Conservation (phyloP, 2,329 filamentous ascomycete genomes). For the Stromatinia cepivora region DNA sequence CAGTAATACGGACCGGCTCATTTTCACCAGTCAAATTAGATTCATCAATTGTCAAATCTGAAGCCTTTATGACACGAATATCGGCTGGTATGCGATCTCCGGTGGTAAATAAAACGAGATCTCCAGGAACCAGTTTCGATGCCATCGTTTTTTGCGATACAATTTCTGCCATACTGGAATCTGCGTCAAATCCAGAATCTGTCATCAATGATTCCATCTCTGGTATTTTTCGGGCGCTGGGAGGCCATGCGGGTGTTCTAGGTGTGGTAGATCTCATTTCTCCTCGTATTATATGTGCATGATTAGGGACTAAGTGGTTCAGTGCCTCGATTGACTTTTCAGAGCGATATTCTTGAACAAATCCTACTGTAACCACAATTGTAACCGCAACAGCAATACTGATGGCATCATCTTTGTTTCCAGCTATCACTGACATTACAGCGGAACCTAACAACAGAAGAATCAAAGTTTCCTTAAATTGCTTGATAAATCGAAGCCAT, state of each 20-base stretch:
- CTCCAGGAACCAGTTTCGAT: constrained; percentile 82
- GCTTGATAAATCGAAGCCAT: constrained; percentile 92
- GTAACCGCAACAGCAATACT: constrained; percentile 96
- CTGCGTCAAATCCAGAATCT: constrained; percentile 43
- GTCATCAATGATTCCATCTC: constrained; percentile 36
- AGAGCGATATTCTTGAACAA: constrained; percentile 95
- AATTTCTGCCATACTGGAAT: constrained; percentile 60
- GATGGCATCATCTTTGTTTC: constrained; percentile 91
- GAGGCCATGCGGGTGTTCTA: constrained; percentile 50
- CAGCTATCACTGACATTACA: constrained; percentile 82
- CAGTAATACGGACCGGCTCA: constrained; percentile 79
- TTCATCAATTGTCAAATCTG: constrained; percentile 90
- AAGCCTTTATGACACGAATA: constrained; percentile 86
- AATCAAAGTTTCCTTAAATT: constrained; percentile 96
- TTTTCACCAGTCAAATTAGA: constrained; percentile 98
- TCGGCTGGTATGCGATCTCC: constrained; percentile 96
- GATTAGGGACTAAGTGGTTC: constrained; percentile 90
- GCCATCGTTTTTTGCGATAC: constrained; percentile 85
- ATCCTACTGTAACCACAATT: constrained; percentile 94
- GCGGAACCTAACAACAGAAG: constrained; percentile 88
- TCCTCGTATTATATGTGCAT: constrained; percentile 84
- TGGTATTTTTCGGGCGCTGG: constrained; percentile 36
- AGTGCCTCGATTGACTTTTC: constrained; percentile 96
- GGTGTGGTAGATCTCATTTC: constrained; percentile 31
- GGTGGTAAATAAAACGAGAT: constrained; percentile 90